phyloP scores from a whole-genome alignment of 1,284 basidiomycete genomes.

The Porodaedalea pini region DNA sequence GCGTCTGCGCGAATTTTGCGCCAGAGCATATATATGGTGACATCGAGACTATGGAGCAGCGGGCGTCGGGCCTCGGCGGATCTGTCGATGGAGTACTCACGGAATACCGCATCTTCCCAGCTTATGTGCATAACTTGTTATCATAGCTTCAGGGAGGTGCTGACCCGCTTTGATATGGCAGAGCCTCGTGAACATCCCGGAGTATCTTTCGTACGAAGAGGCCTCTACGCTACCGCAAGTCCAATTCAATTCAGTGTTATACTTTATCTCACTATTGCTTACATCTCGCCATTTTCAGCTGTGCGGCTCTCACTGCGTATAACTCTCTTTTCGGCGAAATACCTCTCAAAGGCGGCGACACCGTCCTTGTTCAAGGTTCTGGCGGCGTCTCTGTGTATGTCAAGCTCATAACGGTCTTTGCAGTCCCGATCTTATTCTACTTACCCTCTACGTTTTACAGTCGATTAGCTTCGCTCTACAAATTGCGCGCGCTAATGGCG shows the following conservation, averaged over 20 bases:
- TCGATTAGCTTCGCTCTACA: constrained; percentile 43
- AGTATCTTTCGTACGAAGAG: constrained; percentile 48
- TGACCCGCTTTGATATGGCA: constrained; percentile 16
- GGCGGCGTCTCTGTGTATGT: constrained; percentile 55
- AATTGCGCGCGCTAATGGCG: constrained; percentile 54
- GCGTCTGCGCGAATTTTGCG: constrained; percentile 47
- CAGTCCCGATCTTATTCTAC: background rate
- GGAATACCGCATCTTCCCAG: constrained; percentile 48
- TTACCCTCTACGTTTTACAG: constrained; percentile 1
- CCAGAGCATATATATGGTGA: constrained; percentile 41
- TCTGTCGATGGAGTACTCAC: constrained; percentile 51
- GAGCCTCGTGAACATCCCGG: constrained; percentile 43
- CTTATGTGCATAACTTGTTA: constrained; percentile 31
- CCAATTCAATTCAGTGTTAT: background rate
- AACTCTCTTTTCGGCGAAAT: constrained; percentile 42
- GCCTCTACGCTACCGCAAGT: constrained; percentile 45
- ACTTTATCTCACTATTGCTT: background rate
- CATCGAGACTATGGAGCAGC: constrained; percentile 28
- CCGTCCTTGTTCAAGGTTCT: constrained; percentile 53
- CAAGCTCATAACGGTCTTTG: too few relatives aligned
- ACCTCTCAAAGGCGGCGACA: constrained; percentile 43
- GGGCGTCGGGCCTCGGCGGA: constrained; percentile 41
- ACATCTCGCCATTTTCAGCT: constrained; percentile 26
- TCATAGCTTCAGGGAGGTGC: background rate
- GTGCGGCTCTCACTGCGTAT: constrained; percentile 50